Conservation (phyloP, 257 asterid species). For the Scutellaria barbata region DNA sequence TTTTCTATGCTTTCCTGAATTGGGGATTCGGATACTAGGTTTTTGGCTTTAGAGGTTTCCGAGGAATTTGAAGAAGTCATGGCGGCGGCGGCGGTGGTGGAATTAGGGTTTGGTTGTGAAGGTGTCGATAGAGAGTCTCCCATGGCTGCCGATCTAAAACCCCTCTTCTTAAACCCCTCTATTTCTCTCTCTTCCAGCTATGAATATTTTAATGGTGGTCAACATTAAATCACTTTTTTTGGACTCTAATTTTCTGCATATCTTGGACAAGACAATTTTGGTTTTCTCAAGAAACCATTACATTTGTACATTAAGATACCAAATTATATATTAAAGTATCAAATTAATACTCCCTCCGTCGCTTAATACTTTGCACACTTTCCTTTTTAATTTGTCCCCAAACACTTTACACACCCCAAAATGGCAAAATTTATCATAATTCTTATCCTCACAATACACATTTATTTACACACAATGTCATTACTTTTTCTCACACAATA, state of each 20-base stretch:
- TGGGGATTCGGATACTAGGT: constrained; percentile 36
- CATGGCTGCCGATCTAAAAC: constrained; percentile 63
- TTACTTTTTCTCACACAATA: too few species aligned
- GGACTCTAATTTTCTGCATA: neutral
- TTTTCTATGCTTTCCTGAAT: constrained; percentile 19
- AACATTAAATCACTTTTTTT: neutral
- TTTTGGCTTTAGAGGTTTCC: constrained; percentile 31
- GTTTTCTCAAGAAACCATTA: too few species aligned
- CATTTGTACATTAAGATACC: too few species aligned
- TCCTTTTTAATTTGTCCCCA: too few species aligned
- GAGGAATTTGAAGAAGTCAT: constrained; percentile 52
- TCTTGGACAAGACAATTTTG: constrained; percentile 23
- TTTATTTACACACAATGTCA: too few species aligned
- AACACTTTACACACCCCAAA: too few species aligned
- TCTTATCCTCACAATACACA: too few species aligned
- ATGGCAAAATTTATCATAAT: too few species aligned
- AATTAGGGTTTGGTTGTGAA: constrained; percentile 53
- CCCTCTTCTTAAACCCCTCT: constrained; percentile 52
- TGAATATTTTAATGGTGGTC: constrained; percentile 12
- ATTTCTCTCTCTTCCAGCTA: neutral
- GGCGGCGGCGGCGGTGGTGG: constrained; percentile 35
- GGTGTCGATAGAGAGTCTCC: constrained; percentile 40
- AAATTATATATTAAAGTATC: too few species aligned
- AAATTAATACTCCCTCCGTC: too few species aligned
- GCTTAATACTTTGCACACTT: too few species aligned